Conservation (phyloP, 2,329 filamentous ascomycete genomes). For the Talaromyces albobiverticillius region DNA sequence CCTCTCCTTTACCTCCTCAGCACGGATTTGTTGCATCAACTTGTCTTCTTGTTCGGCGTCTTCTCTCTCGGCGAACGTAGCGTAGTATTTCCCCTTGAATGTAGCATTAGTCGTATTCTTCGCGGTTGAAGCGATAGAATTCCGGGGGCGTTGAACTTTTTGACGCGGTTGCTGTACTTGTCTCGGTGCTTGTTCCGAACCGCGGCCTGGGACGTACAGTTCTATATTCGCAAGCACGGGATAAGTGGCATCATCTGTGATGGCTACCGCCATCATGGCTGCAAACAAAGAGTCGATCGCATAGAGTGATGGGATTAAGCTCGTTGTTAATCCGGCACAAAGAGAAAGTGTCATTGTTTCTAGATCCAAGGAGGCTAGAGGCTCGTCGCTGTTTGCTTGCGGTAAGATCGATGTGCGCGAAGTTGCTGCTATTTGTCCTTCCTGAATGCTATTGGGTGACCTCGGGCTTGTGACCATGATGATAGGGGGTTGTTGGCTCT, state of each 20-base stretch:
- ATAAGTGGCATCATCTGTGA: conserved; percentile 42
- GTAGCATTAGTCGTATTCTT: conserved; percentile 12
- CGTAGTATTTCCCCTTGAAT: conserved; percentile 30
- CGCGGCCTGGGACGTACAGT: conserved; percentile 23
- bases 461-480: conserved; percentile 39
- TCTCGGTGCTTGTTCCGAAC: conserved; percentile 13
- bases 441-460: conserved; percentile 33
- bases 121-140: conserved; percentile 12
- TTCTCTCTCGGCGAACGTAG: conserved; percentile 42
- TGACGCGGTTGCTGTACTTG: neutral
- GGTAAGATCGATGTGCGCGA: conserved; percentile 39
- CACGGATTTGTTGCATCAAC: conserved; percentile 33
- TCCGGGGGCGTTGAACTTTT: conserved; percentile 1
- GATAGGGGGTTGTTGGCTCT: conserved; percentile 24
- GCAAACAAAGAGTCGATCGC: conserved; percentile 48
- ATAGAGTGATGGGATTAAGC: conserved; percentile 45
- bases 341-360: conserved; percentile 40
- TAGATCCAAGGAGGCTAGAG: conserved; percentile 44
- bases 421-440: conserved; percentile 30
- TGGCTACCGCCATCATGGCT: conserved; percentile 43
- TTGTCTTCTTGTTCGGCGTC: conserved; percentile 38
- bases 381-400: conserved; percentile 35
- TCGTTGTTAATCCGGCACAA: conserved; percentile 37
- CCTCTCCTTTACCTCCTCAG: conserved; percentile 18
- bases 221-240: conserved; percentile 37